Conservation (phyloP, 257 asterid genomes). For the Verbascum thapsus region DNA sequence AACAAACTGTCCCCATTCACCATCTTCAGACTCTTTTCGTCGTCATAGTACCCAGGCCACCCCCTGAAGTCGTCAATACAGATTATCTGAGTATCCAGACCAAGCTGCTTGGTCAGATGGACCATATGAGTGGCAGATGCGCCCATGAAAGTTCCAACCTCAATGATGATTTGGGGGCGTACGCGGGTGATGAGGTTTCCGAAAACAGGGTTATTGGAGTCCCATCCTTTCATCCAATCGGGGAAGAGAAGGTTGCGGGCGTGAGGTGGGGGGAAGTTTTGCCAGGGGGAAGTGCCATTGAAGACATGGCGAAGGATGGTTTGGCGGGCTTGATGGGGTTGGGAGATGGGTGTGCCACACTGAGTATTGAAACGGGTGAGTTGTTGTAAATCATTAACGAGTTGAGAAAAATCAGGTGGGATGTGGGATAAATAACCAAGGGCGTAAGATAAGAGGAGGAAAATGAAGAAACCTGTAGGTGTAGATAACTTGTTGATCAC, state of each 20-base stretch:
- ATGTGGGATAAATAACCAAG: constrained; percentile 41
- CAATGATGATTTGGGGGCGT: constrained; percentile 55
- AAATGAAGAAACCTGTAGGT: constrained; percentile 24
- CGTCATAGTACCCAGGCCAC: constrained; percentile 66
- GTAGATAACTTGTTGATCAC: constrained; percentile 25
- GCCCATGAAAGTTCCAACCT: constrained; percentile 67
- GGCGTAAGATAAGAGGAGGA: constrained; percentile 32
- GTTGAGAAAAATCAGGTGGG: constrained; percentile 14
- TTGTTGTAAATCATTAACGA: constrained; percentile 28
- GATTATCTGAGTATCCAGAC: constrained; percentile 47
- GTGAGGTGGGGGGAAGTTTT: constrained; percentile 55
- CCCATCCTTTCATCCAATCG: constrained; percentile 60
- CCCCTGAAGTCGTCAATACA: constrained; percentile 82
- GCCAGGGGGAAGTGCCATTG: constrained; percentile 60
- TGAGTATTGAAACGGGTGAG: constrained; percentile 39
- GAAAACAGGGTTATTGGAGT: constrained; percentile 59
- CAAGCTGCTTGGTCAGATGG: constrained; percentile 38
- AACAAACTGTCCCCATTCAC: constrained; percentile 60
- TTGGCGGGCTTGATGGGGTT: constrained; percentile 34
- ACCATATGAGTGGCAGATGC: constrained; percentile 75
- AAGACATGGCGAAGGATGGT: constrained; percentile 49
- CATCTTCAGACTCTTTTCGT: constrained; percentile 52
- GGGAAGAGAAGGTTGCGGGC: constrained; percentile 31
- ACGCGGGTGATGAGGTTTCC: constrained; percentile 50
- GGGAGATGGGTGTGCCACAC: constrained; percentile 34